Percentiles rank a stretch among this genome's conserved stretches.
phyloP scores from a whole-genome alignment of 345 rosid genomes.

The Bruguiera parviflora region DNA sequence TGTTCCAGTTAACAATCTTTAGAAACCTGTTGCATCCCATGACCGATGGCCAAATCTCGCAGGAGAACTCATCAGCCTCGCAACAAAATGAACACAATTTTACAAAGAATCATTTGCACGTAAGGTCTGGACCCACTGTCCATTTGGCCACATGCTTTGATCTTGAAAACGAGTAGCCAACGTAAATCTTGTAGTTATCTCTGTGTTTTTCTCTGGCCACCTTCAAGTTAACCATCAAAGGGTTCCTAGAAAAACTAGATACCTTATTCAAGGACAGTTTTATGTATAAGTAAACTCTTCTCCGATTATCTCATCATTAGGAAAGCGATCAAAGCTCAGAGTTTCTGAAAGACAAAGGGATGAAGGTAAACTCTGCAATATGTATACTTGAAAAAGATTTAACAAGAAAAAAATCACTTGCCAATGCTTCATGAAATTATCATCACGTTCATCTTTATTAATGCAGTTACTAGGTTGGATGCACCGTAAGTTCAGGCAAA shows the following conservation, averaged over 20 bases:
- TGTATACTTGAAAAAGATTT: constrained; percentile 3
- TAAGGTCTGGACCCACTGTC: constrained; percentile 39
- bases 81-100: constrained; percentile 2
- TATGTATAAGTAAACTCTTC: constrained; percentile 20
- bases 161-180: constrained; percentile 33
- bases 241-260: constrained; percentile 13
- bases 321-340: constrained; percentile 23
- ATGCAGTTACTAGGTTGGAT: constrained; percentile 80
- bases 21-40: neutral
- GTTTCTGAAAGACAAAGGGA: constrained; percentile 23
- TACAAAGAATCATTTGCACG: constrained; percentile 13
- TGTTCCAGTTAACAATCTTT: neutral
- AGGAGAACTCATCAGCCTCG: constrained; percentile 12
- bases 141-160: constrained; percentile 41
- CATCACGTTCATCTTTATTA: constrained; percentile 10
- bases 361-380: constrained; percentile 45
- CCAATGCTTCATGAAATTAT: constrained; percentile 11
- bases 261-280: constrained; percentile 24
- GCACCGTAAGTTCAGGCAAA: constrained; percentile 77
- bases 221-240: constrained; percentile 25
- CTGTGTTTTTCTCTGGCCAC: constrained; percentile 45
- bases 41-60: constrained; percentile 13
- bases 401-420: neutral
- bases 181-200: constrained; percentile 50
- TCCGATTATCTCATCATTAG: constrained; percentile 13